A percentile compares a stretch with the other conserved stretches of the same genome.
These are phyloP conservation scores for Lactifluus rugatus DNA, from an alignment of 768 basidiomycete genomes.

Conservation along the genomic window DNA sequence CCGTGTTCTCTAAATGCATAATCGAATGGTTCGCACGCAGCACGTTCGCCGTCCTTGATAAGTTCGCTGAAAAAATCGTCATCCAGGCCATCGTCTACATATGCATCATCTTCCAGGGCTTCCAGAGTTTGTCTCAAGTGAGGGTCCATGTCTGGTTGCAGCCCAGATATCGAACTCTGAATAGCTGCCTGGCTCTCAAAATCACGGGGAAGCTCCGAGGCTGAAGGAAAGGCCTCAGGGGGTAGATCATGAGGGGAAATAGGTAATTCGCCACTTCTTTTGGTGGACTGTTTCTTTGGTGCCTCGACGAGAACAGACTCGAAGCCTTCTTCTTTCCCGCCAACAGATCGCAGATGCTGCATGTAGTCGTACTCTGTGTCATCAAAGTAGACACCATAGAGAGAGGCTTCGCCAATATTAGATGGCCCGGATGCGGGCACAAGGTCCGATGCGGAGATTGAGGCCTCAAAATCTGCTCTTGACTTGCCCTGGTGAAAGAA, in stretches of 20 bases:
- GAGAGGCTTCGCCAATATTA: slow-evolving; percentile 77
- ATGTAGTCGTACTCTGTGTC: slow-evolving; percentile 98
- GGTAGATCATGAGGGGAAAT: slow-evolving; percentile 53
- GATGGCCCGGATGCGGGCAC: slow-evolving; percentile 35
- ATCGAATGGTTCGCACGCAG: slow-evolving; percentile 45
- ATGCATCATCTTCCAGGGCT: slow-evolving; percentile 93
- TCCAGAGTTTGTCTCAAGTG: slow-evolving; percentile 88
- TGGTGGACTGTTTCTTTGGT: slow-evolving; percentile 34
- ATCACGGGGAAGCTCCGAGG: slow-evolving; percentile 60
- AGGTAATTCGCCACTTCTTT: slow-evolving; percentile 29
- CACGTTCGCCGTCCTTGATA: slow-evolving; percentile 62
- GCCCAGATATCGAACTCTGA: slow-evolving; percentile 74
- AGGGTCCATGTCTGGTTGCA: slow-evolving; percentile 95
- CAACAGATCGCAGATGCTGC: slow-evolving; percentile 83
- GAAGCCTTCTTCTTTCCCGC: slow-evolving; percentile 67
- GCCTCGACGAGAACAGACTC: slow-evolving; percentile 77
- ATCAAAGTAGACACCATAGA: slow-evolving; percentile 90
- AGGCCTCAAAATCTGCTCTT: slow-evolving; percentile 65
- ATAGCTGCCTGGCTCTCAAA: slow-evolving; percentile 71
- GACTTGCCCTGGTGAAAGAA: slow-evolving; percentile 54
- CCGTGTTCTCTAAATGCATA: slow-evolving; percentile 61
- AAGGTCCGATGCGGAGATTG: slow-evolving; percentile 40
- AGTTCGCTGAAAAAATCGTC: slow-evolving; percentile 73
- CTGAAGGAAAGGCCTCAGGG: slow-evolving; percentile 61
- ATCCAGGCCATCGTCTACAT: slow-evolving; percentile 65